Evolutionary conservation across 768 basidiomycete genomes (phyloP).

Genomic region (Pisolithus orientalis): DNA sequence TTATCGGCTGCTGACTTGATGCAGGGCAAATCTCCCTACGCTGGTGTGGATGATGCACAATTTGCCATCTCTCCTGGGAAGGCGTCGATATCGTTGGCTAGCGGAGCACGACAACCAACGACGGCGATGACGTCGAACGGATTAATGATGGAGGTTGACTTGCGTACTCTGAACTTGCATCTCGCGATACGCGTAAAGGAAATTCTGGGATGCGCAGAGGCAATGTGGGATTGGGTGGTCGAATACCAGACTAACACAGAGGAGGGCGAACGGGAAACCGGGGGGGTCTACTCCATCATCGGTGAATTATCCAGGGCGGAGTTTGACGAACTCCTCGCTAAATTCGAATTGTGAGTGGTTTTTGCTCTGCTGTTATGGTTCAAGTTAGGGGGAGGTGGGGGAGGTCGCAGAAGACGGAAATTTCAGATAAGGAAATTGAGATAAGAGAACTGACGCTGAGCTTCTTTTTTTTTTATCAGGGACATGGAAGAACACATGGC

Average conservation of each 20-base stretch:
- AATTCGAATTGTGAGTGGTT: slow-evolving; percentile 55
- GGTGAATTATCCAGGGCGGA: slow-evolving; percentile 50
- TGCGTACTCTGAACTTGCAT: slow-evolving; percentile 55
- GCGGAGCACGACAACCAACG: not conserved
- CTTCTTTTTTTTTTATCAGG: slow-evolving; percentile 25
- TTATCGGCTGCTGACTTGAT: slow-evolving; percentile 30
- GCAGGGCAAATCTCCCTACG: slow-evolving; percentile 38
- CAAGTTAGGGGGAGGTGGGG: too few species aligned
- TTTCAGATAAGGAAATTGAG: not conserved
- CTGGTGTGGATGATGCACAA: slow-evolving; percentile 41
- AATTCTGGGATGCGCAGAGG: slow-evolving; percentile 63
- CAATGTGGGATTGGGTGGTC: slow-evolving; percentile 75
- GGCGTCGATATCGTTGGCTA: slow-evolving; percentile 6
- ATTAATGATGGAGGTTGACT: slow-evolving; percentile 48
- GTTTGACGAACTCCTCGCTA: slow-evolving; percentile 50
- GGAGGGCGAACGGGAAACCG: slow-evolving; percentile 1
- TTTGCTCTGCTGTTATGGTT: slow-evolving; percentile 1
- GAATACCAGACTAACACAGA: slow-evolving; percentile 36
- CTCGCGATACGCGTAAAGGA: slow-evolving; percentile 56
- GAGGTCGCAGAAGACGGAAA: not conserved
- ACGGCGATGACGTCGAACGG: slow-evolving; percentile 4
- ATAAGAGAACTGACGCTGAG: not conserved
- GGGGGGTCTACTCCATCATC: slow-evolving; percentile 26
- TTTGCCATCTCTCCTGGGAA: slow-evolving; percentile 37
- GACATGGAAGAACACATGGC: slow-evolving; percentile 61